Evolutionary conservation across 495 filamentous ascomycete species (phyloP).

Genomic region (Platismatia glauca): DNA sequence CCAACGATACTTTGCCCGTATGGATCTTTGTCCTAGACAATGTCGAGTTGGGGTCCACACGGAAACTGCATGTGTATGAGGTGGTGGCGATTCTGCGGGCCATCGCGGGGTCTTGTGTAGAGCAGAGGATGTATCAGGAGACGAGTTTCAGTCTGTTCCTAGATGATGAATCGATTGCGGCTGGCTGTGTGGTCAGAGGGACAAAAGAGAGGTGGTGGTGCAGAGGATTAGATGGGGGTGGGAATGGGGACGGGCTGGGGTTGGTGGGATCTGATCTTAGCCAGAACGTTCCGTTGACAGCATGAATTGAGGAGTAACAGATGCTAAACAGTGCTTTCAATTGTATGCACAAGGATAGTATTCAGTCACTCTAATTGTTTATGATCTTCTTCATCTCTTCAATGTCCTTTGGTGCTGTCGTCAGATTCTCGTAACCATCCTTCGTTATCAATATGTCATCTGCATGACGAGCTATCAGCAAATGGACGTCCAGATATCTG

Average conservation of each 20-base stretch:
- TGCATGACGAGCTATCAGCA: neutral
- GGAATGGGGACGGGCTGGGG: neutral
- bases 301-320: neutral
- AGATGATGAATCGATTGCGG: neutral
- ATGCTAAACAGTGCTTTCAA: neutral
- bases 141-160: neutral
- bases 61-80: neutral
- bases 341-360: neutral
- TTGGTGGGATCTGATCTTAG: neutral
- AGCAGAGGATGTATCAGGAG: neutral
- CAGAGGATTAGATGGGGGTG: neutral
- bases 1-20: neutral
- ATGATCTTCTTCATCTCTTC: constrained; percentile 56
- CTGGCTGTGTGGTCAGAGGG: neutral
- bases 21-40: neutral
- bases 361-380: neutral
- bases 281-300: neutral
- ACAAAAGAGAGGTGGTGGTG: neutral
- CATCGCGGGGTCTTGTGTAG: neutral
- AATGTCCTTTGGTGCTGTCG: constrained; percentile 70
- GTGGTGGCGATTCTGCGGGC: neutral
- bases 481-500: neutral
- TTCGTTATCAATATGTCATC: constrained; percentile 79
- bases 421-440: constrained; percentile 73
- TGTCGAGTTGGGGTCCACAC: neutral